Percentiles rank a stretch among this genome's conserved stretches.
These are phyloP conservation scores for Naganishia friedmannii DNA, from an alignment of 768 basidiomycete genomes.

Conservation along the genomic window DNA sequence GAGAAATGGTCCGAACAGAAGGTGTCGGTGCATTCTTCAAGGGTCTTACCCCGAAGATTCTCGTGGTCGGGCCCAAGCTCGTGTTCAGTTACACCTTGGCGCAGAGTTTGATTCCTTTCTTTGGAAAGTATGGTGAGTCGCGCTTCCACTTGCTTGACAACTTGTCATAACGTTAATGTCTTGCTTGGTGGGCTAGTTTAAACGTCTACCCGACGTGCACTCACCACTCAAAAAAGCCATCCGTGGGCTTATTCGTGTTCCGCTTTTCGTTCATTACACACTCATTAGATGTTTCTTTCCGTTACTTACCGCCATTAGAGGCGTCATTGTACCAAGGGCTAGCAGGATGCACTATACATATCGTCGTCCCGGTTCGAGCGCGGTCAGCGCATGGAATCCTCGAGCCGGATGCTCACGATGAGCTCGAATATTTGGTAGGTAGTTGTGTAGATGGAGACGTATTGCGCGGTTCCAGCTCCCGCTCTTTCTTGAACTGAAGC, in stretches of 20 bases:
- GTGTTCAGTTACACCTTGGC: conserved; percentile 98
- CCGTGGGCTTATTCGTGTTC: neutral
- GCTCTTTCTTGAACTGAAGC: too few relatives aligned
- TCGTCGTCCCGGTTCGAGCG: neutral
- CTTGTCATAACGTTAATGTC: neutral
- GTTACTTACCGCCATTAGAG: neutral
- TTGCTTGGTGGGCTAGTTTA: neutral
- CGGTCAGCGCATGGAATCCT: too few relatives aligned
- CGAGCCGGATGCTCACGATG: too few relatives aligned
- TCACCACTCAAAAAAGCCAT: conserved; percentile 23
- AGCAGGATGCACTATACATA: neutral
- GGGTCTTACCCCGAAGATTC: conserved; percentile 92
- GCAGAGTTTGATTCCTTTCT: conserved; percentile 89
- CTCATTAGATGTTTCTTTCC: conserved; percentile 2
- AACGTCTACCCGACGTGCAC: neutral
- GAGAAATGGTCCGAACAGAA: conserved; percentile 82
- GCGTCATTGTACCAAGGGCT: conserved; percentile 7
- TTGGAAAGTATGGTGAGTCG: conserved; percentile 67
- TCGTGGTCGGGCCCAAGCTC: conserved; percentile 94
- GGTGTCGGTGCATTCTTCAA: conserved; percentile 86
- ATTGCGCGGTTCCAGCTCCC: too few relatives aligned
- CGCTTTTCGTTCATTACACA: neutral
- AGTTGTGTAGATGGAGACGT: too few relatives aligned
- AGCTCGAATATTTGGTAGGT: too few relatives aligned
- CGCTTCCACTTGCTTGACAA: too few relatives aligned